Evolutionary conservation across 2,329 filamentous ascomycete genomes (phyloP), one percentile per base, ranked within the genome.

Genomic region (Verticillium nonalfalfae): DNA sequence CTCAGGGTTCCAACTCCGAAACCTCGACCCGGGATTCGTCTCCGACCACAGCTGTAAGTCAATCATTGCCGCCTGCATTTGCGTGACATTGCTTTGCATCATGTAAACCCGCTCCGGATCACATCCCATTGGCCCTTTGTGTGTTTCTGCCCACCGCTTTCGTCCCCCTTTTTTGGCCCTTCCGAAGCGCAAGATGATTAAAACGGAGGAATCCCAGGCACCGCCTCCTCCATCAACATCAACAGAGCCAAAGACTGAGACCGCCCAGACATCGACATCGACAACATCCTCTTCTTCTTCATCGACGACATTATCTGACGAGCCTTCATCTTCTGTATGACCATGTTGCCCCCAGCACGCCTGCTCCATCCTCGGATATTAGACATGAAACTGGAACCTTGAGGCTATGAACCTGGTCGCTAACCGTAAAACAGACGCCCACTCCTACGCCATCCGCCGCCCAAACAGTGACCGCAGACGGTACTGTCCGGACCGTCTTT

Each of bases 391-490:
- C n/a, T n/a, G 14, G 35, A 35, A 21, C 18, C 18, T 50, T 21
- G 45, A 10, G 11, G 26, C 3, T 10, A 7, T 21, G 7, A 50
- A 18, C n/a, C 11, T 50, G 2, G 9, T 13, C 21, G 45, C 45
- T 50, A 26, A 50, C 45, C 21, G 7, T 9, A n/a, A 21, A 7
- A 3, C 18, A 50, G 45, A 73, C 71, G 10, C 76, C 74, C 9
- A 71, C 73, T 7, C 70, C 14, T 21, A 10, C n/a, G n/a, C 11
- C 45, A 11, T 71, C 73, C n/a, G 57, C 66, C 0, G 67, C 84
- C 2, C 74, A 80, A 67, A 88, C 85, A 0, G 78, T 87, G 10
- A 87, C 84, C 0, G 76, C 78, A 7, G 80, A 77, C 10, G 84
- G 84, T 18, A 78, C 74, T 5, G 73, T 85, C 26, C 78, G 77